These are phyloP conservation scores for Saussurea involucrata DNA, from an alignment of 129 eudicot genomes.

Conservation along the genomic window DNA sequence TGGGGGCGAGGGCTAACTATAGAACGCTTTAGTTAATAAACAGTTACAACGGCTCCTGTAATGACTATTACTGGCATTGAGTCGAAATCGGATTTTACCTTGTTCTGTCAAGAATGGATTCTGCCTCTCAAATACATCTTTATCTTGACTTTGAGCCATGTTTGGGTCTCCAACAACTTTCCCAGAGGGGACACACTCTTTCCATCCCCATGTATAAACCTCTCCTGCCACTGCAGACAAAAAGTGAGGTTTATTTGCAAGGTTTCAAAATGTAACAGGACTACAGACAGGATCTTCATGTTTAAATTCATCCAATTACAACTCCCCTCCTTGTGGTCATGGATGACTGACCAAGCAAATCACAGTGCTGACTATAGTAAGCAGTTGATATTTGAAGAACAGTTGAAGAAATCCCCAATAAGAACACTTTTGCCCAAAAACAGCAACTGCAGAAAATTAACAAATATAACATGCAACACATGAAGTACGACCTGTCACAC, in stretches of 20 bases:
- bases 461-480: not conserved
- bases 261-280: not conserved
- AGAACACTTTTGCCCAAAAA: not conserved
- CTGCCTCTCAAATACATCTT: slow-evolving; percentile 53
- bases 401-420: not conserved
- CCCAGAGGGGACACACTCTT: slow-evolving; percentile 96
- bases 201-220: slow-evolving; percentile 99
- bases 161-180: slow-evolving; percentile 76
- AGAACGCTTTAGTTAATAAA: slow-evolving; percentile 16
- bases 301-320: not conserved
- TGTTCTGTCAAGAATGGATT: slow-evolving; percentile 53
- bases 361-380: not conserved
- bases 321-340: not conserved
- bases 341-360: not conserved
- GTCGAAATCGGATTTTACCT: slow-evolving; percentile 45
- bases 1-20: slow-evolving; percentile 77
- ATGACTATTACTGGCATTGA: not conserved
- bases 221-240: slow-evolving; percentile 58
- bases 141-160: slow-evolving; percentile 48
- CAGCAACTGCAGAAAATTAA: not conserved
- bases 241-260: slow-evolving; percentile 9
- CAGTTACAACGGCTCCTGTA: not conserved
- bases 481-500: slow-evolving; percentile 49
- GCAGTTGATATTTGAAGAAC: not conserved
- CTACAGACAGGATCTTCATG: not conserved